Conservation (phyloP, 2,329 filamentous ascomycete species). For the Sporothrix curviconia region DNA sequence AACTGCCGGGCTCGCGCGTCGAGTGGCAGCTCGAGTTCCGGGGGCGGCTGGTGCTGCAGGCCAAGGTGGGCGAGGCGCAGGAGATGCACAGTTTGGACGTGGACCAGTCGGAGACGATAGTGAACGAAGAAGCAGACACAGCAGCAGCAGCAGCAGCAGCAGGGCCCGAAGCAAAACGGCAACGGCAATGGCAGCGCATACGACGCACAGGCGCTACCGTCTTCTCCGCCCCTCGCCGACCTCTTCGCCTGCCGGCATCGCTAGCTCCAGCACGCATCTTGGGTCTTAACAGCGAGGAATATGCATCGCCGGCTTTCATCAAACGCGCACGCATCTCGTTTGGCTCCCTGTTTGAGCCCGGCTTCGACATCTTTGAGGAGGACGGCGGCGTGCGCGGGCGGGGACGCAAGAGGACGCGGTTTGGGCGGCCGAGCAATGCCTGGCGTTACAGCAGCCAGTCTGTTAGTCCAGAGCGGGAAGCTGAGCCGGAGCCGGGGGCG, state of each 20-base stretch:
- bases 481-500: conserved; percentile 12
- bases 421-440: conserved; percentile 56
- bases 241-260: background rate
- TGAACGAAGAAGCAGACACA: background rate
- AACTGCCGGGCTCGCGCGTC: conserved; percentile 44
- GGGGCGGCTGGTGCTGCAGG: conserved; percentile 43
- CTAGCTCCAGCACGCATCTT: background rate
- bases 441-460: conserved; percentile 73
- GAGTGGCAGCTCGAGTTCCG: conserved; percentile 55
- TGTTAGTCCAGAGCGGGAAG: conserved; percentile 57
- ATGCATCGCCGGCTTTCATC: conserved; percentile 72
- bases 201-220: background rate
- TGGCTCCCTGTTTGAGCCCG: conserved; percentile 57
- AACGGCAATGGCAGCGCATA: background rate
- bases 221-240: conserved; percentile 18
- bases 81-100: conserved; percentile 47
- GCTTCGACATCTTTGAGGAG: conserved; percentile 64
- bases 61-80: conserved; percentile 40
- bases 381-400: conserved; percentile 54
- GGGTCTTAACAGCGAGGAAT: conserved; percentile 40
- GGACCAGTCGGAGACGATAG: conserved; percentile 34
- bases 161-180: background rate
- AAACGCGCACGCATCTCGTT: conserved; percentile 65
- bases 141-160: no score
- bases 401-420: conserved; percentile 64